A percentile compares a stretch with the other conserved stretches of the same genome.
These are phyloP conservation scores for Quercus berberidifolia DNA, from an alignment of 306 rosid species.

Conservation along the genomic window DNA sequence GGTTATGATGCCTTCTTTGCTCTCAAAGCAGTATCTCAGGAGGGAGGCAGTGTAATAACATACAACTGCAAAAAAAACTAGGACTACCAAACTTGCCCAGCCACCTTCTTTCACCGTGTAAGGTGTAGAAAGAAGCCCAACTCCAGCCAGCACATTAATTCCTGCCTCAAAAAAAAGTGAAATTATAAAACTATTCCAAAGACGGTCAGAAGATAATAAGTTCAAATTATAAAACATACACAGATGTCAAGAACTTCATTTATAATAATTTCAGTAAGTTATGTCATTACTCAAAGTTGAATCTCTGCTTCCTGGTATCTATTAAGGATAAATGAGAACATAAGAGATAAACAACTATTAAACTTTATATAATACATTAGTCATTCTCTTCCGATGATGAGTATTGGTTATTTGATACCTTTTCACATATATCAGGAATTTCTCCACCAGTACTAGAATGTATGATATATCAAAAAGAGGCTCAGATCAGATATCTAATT, in stretches of 20 bases:
- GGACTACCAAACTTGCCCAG: conserved; percentile 65
- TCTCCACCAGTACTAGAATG: not conserved
- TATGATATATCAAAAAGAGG: not conserved
- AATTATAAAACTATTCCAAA: conserved; percentile 5
- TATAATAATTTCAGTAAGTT: not conserved
- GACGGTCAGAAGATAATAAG: not conserved
- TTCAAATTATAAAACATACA: not conserved
- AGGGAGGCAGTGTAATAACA: conserved; percentile 82
- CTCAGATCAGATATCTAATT: not conserved
- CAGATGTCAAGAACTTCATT: not conserved
- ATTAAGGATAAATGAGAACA: not conserved
- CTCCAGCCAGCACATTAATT: conserved; percentile 79
- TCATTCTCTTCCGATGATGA: not conserved
- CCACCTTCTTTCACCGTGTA: conserved; percentile 70
- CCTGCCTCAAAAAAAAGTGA: conserved; percentile 38
- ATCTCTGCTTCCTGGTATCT: not conserved
- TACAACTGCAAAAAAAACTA: conserved; percentile 57
- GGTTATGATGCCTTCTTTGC: conserved; percentile 53
- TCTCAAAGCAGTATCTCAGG: conserved; percentile 73
- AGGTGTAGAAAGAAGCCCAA: conserved; percentile 79
- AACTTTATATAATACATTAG: not conserved
- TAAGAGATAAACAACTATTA: not conserved
- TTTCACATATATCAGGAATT: not conserved
- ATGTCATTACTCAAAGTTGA: not conserved
- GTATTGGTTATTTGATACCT: not conserved